These are phyloP conservation scores for Mollisia scopiformis DNA, from an alignment of 2,329 filamentous ascomycete genomes.

Conservation along the genomic window DNA sequence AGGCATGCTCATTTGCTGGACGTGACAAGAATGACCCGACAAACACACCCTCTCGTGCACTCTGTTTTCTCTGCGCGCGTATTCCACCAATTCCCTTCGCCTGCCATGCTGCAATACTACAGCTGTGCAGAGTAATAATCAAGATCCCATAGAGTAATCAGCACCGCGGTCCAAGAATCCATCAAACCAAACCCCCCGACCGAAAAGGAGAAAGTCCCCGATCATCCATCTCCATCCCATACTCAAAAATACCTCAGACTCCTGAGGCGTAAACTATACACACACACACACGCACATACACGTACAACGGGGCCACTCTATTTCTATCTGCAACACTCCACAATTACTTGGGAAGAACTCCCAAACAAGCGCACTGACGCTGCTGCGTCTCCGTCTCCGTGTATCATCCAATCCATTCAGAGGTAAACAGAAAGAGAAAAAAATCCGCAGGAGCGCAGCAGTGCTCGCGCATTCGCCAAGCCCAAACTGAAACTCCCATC, in stretches of 20 bases:
- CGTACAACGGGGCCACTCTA: not conserved
- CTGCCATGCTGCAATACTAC: too few species aligned
- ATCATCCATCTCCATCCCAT: not conserved
- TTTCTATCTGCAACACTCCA: conserved; percentile 12
- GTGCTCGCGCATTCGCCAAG: conserved; percentile 9
- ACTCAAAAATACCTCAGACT: not conserved
- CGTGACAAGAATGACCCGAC: conserved; percentile 1
- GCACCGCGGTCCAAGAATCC: not conserved
- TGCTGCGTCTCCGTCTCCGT: not conserved
- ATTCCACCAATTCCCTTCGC: not conserved
- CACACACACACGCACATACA: not conserved
- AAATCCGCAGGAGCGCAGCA: too few species aligned
- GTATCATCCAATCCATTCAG: not conserved
- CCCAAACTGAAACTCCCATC: not conserved
- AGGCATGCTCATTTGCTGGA: conserved; percentile 6
- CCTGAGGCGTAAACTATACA: too few species aligned
- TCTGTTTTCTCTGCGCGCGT: not conserved
- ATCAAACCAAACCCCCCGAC: not conserved
- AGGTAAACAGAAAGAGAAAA: conserved; percentile 8
- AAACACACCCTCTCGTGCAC: not conserved
- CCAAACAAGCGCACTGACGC: not conserved
- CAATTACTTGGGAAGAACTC: not conserved
- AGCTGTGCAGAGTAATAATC: too few species aligned
- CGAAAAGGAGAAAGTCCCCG: too few species aligned
- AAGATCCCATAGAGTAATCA: too few species aligned